Evolutionary conservation across 306 rosid genomes (phyloP).

Genomic region (Cyclanthera cordifolia): DNA sequence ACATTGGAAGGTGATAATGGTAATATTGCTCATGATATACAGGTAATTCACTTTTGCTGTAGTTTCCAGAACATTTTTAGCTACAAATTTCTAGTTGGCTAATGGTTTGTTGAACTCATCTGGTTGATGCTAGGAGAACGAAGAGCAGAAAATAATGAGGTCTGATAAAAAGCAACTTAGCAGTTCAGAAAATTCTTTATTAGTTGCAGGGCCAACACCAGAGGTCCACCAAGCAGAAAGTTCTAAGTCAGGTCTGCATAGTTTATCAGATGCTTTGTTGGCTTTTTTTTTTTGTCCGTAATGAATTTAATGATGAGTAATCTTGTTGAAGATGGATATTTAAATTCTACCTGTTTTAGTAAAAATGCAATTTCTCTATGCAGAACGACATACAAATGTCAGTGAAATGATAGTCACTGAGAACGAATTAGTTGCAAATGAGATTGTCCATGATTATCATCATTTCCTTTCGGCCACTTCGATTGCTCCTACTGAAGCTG

Average conservation of each 20-base stretch:
- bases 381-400: constrained; percentile 26
- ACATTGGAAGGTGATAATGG: constrained; percentile 46
- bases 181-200: constrained; percentile 53
- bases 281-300: constrained; percentile 26
- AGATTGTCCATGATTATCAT: constrained; percentile 55
- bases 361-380: constrained; percentile 24
- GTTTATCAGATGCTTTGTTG: constrained; percentile 14
- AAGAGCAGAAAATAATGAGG: constrained; percentile 56
- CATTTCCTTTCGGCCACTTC: constrained; percentile 28
- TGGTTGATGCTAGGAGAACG: constrained; percentile 30
- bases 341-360: not conserved
- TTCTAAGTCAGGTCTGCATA: constrained; percentile 9
- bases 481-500: constrained; percentile 30
- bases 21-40: constrained; percentile 62
- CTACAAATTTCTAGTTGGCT: not conserved
- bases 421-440: constrained; percentile 77
- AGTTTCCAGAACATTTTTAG: not conserved
- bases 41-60: constrained; percentile 44
- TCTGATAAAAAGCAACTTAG: constrained; percentile 53
- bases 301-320: constrained; percentile 28
- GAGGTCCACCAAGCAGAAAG: not conserved
- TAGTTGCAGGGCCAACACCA: constrained; percentile 21
- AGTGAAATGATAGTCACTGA: constrained; percentile 35
- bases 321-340: constrained; percentile 36
- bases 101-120: constrained; percentile 5